Evolutionary conservation across 1,284 basidiomycete genomes (phyloP), one percentile per base, ranked within the genome.

Genomic region (Rhodotorula sp.): DNA sequence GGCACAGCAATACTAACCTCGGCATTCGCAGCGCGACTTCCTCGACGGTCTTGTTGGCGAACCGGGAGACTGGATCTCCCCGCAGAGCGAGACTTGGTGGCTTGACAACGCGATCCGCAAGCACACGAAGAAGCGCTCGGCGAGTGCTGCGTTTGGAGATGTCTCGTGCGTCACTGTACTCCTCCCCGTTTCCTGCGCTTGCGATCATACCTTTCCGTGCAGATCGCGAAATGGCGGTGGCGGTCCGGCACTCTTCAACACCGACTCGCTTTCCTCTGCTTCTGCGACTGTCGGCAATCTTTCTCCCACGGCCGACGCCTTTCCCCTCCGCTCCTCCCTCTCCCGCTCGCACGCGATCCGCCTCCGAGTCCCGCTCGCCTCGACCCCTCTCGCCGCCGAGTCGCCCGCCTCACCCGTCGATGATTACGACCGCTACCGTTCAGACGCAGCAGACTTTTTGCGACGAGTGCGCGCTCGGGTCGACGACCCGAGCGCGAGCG

Each of bases 61-160:
- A 24, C 66, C 69, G 4, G 20, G 56, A 30, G 66, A 71, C 13
- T 71, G 71, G 68, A 56, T 70, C 48, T 46, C 48, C 8, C 63
- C 64, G 7, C 22, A 20, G 27, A 47, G 56, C 46, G 72, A 73
- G 39, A 72, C 67, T 17, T 69, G 67, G 67, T 72, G 71, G 71
- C 59, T 72, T 32, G 71, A 67, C 6, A 51, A 64, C 29, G 55
- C 52, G 17, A 59, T 71, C 30, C 48, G 30, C 22, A 68, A 57
- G 27, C 70, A 71, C n/a, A 53, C 66, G 20, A 19, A 30, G 27
- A 48, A 59, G 22, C 52, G 58, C 9, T 51, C 44, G 22, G 58
- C 52, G 27, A 46, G 34, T 1, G 64, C 27, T 4, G 58, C 52
- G 10, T 47, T 39, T 15, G 47, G 17, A 20, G 53, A 39, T 1